phyloP scores from a whole-genome alignment of 2,329 filamentous ascomycete species.

The Colletotrichum sp. region DNA sequence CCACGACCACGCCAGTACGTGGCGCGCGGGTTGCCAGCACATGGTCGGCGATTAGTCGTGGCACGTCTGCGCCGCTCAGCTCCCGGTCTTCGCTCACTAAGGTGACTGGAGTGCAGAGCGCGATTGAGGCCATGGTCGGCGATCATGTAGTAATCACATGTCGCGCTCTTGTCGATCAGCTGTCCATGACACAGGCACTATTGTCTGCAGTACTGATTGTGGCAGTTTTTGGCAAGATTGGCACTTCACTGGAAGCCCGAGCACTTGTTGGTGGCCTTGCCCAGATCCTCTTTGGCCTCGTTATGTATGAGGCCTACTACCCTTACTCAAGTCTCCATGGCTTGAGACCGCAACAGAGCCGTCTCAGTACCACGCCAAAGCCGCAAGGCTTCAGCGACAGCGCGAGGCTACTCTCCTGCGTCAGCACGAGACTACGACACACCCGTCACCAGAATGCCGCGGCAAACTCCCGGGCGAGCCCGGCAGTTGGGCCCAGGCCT shows the following conservation, averaged over 20 bases:
- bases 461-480: not conserved
- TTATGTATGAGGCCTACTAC: not conserved
- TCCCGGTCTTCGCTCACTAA: not conserved
- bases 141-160: not conserved
- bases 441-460: not conserved
- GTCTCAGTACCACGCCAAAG: conserved; percentile 12
- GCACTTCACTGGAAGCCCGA: not conserved
- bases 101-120: not conserved
- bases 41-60: not conserved
- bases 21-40: not conserved
- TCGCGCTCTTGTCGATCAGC: not conserved
- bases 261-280: not conserved
- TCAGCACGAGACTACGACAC: conserved; percentile 15
- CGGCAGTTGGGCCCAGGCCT: not conserved
- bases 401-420: conserved; percentile 15
- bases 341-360: conserved; percentile 19
- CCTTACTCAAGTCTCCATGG: not conserved
- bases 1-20: not conserved
- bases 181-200: not conserved
- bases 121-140: not conserved
- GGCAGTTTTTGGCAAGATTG: not conserved
- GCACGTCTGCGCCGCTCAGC: not conserved
- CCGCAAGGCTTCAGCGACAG: conserved; percentile 6
- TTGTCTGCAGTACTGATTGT: not conserved
- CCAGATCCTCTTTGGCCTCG: not conserved